Percentiles rank a stretch among this genome's conserved stretches.
Conservation (phyloP, 192 early-diverging fungal species). For the Mortierella antarctica region DNA sequence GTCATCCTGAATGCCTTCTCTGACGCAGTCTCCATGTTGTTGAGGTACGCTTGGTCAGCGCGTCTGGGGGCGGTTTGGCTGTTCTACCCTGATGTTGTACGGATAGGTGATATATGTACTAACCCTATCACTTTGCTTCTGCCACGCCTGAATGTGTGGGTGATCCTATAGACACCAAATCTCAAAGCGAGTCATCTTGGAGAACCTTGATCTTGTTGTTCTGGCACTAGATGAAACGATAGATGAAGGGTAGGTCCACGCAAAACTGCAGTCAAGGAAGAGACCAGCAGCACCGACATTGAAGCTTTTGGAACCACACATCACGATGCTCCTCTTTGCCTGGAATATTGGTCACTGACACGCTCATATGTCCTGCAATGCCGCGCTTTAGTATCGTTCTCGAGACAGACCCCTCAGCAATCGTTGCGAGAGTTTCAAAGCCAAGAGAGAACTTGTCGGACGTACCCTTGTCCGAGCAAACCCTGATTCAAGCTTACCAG, state of each 20-base stretch:
- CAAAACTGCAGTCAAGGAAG: background rate
- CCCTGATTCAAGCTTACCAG: slow-evolving; percentile 79
- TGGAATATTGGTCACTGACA: too few species aligned
- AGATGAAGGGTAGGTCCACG: slow-evolving; percentile 83
- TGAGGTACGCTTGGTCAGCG: slow-evolving; percentile 67
- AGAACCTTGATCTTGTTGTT: slow-evolving; percentile 92
- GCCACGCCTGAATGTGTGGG: background rate
- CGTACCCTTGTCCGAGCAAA: slow-evolving; percentile 82
- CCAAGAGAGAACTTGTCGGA: slow-evolving; percentile 77
- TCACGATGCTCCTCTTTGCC: too few species aligned
- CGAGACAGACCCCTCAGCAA: slow-evolving; percentile 80
- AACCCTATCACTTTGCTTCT: background rate
- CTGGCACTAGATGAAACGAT: slow-evolving; percentile 94
- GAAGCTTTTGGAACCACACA: background rate
- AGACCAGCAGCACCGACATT: background rate
- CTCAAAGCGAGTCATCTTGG: slow-evolving; percentile 89
- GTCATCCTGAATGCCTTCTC: slow-evolving; percentile 82
- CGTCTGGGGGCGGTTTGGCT: background rate
- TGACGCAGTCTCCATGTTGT: slow-evolving; percentile 85
- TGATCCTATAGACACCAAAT: slow-evolving; percentile 76
- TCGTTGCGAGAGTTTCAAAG: slow-evolving; percentile 82
- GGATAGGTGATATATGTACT: background rate
- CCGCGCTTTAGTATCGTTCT: slow-evolving; percentile 66
- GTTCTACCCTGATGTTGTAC: background rate
- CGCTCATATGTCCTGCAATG: too few species aligned